phyloP scores from a whole-genome alignment of 78 protist genomes.

The Dictyostelium brefeldianum region DNA sequence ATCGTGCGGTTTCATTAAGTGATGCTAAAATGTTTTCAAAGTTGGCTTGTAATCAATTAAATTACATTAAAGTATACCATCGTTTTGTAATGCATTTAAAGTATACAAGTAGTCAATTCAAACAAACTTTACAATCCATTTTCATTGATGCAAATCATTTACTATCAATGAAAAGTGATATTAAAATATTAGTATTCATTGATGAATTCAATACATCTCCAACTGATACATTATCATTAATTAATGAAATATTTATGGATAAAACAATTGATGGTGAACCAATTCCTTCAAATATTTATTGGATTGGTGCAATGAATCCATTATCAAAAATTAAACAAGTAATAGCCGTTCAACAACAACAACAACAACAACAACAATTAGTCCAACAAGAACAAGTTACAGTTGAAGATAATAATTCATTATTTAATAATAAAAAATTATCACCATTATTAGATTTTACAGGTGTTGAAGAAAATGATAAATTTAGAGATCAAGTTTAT shows the following conservation, averaged over 20 bases:
- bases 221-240: slow-evolving; percentile 49
- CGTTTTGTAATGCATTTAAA: slow-evolving; percentile 79
- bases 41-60: slow-evolving; percentile 25
- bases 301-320: slow-evolving; percentile 86
- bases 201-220: slow-evolving; percentile 83
- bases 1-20: background rate
- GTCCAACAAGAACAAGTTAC: background rate
- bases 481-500: background rate
- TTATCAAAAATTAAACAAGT: background rate
- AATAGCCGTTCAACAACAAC: background rate
- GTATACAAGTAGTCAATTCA: slow-evolving; percentile 41
- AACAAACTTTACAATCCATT: background rate
- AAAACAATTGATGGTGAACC: slow-evolving; percentile 70
- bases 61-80: slow-evolving; percentile 60
- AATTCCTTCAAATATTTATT: slow-evolving; percentile 72
- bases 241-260: slow-evolving; percentile 86
- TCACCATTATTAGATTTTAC: slow-evolving; percentile 44
- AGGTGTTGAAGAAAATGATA: slow-evolving; percentile 21
- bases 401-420: background rate
- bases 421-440: background rate
- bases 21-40: slow-evolving; percentile 12
- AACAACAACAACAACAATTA: background rate
- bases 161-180: background rate
- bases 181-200: slow-evolving; percentile 63
- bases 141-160: slow-evolving; percentile 36